phyloP scores from a whole-genome alignment of 2,329 filamentous ascomycete genomes.

The Verticillium isaacii region DNA sequence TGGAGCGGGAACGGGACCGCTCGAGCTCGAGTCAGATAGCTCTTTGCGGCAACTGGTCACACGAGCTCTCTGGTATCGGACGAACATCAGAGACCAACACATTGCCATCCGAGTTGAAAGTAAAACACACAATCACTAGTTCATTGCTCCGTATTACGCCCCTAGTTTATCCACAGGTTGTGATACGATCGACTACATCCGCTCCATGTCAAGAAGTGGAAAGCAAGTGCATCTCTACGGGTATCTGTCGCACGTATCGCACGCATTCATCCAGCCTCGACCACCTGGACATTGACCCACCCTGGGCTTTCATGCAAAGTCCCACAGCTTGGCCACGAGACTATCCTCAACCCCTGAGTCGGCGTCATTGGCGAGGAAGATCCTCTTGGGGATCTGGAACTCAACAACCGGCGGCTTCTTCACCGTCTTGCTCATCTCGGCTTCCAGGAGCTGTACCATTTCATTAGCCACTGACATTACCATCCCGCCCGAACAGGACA shows the following conservation, averaged over 20 bases:
- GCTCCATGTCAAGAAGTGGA: too few relatives aligned
- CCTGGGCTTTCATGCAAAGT: slow-evolving; percentile 34
- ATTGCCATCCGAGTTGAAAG: too few relatives aligned
- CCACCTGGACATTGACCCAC: neutral
- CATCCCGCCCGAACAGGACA: neutral
- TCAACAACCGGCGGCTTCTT: slow-evolving; percentile 87
- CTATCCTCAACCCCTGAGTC: slow-evolving; percentile 44
- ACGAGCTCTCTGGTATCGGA: neutral
- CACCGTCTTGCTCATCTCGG: slow-evolving; percentile 76
- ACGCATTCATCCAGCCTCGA: neutral
- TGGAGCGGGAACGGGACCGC: neutral
- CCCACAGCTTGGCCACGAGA: slow-evolving; percentile 57
- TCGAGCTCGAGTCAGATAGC: neutral
- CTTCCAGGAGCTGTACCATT: slow-evolving; percentile 64
- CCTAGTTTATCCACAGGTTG: neutral
- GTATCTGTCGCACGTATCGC: neutral
- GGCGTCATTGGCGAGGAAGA: slow-evolving; percentile 56
- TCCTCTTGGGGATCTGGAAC: slow-evolving; percentile 86
- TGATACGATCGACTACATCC: neutral
- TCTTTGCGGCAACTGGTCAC: neutral
- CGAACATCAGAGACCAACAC: too few relatives aligned
- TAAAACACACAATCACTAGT: too few relatives aligned
- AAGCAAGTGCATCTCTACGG: neutral
- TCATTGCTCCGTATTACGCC: neutral
- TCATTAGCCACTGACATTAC: slow-evolving; percentile 23